phyloP scores from a whole-genome alignment of 176 grass and related monocot species.

The Pharus latifolius region DNA sequence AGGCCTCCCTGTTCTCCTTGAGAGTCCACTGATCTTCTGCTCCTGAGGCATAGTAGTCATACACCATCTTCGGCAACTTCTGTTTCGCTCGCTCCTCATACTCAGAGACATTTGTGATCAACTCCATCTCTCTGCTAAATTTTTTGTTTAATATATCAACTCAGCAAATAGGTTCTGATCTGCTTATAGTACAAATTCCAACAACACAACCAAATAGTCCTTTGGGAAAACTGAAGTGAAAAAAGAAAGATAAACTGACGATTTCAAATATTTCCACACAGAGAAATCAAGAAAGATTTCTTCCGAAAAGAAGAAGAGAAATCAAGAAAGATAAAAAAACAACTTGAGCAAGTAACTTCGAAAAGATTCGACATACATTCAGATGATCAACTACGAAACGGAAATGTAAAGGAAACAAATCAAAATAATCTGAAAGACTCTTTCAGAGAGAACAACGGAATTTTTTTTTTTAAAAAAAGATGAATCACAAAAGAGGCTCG shows the following conservation, averaged over 20 bases:
- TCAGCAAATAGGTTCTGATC: background rate
- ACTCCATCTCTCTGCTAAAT: constrained; percentile 41
- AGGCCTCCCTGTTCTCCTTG: constrained; percentile 81
- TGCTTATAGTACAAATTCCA: background rate
- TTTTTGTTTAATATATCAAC: background rate
- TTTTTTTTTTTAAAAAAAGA: too few species aligned
- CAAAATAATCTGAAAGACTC: too few species aligned
- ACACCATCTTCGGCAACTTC: constrained; percentile 90
- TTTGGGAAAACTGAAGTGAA: background rate
- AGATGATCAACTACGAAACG: too few species aligned
- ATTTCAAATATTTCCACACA: background rate
- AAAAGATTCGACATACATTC: too few species aligned
- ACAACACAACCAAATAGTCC: background rate
- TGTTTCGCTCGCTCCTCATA: constrained; percentile 66
- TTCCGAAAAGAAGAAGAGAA: background rate
- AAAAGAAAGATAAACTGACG: background rate
- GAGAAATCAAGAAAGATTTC: background rate
- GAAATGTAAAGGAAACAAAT: too few species aligned
- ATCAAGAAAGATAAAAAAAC: background rate
- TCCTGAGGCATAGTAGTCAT: constrained; percentile 89
- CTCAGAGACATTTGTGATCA: constrained; percentile 81
- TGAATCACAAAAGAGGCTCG: too few species aligned
- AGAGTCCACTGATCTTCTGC: constrained; percentile 95
- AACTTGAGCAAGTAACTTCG: too few species aligned
- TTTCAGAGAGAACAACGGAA: too few species aligned